Base-by-base conservation (phyloP, 495 filamentous ascomycete genomes). In the Daldinia grandis region DNA sequence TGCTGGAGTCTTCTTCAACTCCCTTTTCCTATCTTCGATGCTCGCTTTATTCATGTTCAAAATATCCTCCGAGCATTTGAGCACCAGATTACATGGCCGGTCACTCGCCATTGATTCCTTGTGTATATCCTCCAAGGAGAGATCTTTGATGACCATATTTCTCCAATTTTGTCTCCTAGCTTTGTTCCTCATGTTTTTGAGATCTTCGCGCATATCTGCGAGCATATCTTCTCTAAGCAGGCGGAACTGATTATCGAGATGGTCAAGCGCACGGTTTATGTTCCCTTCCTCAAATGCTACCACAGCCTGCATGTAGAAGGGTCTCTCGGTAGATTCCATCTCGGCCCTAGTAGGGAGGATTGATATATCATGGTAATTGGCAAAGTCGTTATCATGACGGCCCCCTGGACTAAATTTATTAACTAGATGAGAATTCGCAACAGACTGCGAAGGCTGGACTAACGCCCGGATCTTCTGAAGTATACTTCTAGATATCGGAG, bases 161-260 rank as follows among this genome's bases (percentile, higher is more conserved):
- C 37, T 76, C 57, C 76, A 78, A 31, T 57, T 51, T 62, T 76
- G 49, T 44, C 73, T 79, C 60, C 82, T 85, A 57, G 82, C 87
- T 47, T 55, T 68, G 0, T 78, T 81, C 4, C 19, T 68, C 3
- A 82, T 81, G 21, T 82, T 75, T 54, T 87, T 83, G 0, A 90
- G 49, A 42, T 89, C 90, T 14, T 90, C 86, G 0, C 89, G 84
- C 8, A 94, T 76, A 58, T 90, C 90, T 0, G 79, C 84, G 0
- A 93, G 77, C 86, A 94, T 88, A 62, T 95, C 92, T 67, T 95
- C 91, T 4, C 92, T 79, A 2, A 93, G 78, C 1, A 95, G 85
- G 0, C 92, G 90, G 70, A 93, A 96, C 61, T 94, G 91, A 69
- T 93, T 93, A 73, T 93, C 92, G 0, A 92, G 67, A 74, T 93